A percentile compares a stretch with the other conserved stretches of the same genome.
These are phyloP conservation scores for Glebionis coronaria DNA, from an alignment of 129 eudicot species.

Conservation along the genomic window DNA sequence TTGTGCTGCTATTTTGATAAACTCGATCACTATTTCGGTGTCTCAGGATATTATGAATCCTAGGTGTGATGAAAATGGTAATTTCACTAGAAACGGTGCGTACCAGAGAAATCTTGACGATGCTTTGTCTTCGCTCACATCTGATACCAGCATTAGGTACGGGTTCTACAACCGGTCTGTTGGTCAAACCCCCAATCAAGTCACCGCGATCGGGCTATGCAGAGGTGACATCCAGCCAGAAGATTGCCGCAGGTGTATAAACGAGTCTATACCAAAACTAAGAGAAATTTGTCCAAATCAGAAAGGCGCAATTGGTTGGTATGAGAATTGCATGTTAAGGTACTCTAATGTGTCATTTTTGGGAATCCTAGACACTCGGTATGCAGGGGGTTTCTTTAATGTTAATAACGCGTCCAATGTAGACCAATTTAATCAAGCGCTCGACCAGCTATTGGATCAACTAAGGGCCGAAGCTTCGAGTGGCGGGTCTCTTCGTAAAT, in stretches of 20 bases:
- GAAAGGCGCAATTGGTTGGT: conserved; percentile 28
- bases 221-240: conserved; percentile 37
- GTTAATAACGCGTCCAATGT: not conserved
- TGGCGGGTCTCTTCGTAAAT: conserved; percentile 35
- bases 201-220: conserved; percentile 39
- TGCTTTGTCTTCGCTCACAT: conserved; percentile 19
- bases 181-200: conserved; percentile 30
- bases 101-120: not conserved
- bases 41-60: not conserved
- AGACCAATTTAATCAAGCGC: conserved; percentile 18
- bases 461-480: conserved; percentile 26
- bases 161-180: not conserved
- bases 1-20: not conserved
- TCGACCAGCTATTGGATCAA: conserved; percentile 16
- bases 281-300: conserved; percentile 18
- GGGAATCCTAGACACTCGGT: conserved; percentile 1
- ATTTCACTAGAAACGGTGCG: conserved; percentile 18
- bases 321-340: conserved; percentile 33
- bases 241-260: conserved; percentile 30
- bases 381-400: not conserved
- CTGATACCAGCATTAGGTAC: not conserved
- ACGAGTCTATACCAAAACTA: conserved; percentile 3
- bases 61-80: not conserved
- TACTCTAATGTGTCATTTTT: conserved; percentile 36
- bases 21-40: not conserved